Evolutionary conservation across 2,329 filamentous ascomycete species (phyloP), one percentile per base, ranked within the genome.

Genomic region (Cyphellophora attinorum): DNA sequence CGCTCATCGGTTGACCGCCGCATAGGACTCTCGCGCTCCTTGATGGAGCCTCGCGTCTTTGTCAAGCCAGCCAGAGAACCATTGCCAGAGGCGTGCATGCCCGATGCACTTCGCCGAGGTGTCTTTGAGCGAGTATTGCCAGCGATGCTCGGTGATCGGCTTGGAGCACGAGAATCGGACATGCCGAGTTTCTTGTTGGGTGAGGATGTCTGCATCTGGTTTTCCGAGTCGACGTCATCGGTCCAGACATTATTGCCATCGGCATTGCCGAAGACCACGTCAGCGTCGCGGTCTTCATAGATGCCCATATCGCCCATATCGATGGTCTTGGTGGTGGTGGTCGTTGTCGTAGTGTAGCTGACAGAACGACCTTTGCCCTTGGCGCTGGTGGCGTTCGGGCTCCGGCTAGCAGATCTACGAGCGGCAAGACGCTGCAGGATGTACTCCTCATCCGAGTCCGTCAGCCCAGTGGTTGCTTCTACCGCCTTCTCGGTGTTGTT

Each of bases 381-480:
- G 35, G 44, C 41, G 12, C 35, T 29, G 6, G 46, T 52, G 35
- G 44, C 41, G 14, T 37, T 31, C 6, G 46, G 46, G 16, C 38
- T 42, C 28, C 38, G 37, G 36, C 42, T 46, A 19, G 45, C 39
- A 25, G 41, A 45, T 15, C 46, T 36, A 11, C 73, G 75, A 65
- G 78, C 75, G 16, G 75, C 74, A 44, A 76, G 73, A 68, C 85
- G 76, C 32, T 85, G 80, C 29, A 93, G 62, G 51, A 86, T 81
- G 50, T 76, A 74, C 55, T 94, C 85, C 52, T 93, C 85, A 41
- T 94, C 86, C 13, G 80, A 82, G 54, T 91, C 83, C 6, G 65
- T 57, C 33, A 77, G 10, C 15, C 4, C 29, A 2, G 16, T 18
- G 6, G 16, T 18, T 11, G 29, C 13, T 8, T 31, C 62, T 38